Conservation (phyloP, 1,284 basidiomycete species). For the Fomitopsis schrenkii region DNA sequence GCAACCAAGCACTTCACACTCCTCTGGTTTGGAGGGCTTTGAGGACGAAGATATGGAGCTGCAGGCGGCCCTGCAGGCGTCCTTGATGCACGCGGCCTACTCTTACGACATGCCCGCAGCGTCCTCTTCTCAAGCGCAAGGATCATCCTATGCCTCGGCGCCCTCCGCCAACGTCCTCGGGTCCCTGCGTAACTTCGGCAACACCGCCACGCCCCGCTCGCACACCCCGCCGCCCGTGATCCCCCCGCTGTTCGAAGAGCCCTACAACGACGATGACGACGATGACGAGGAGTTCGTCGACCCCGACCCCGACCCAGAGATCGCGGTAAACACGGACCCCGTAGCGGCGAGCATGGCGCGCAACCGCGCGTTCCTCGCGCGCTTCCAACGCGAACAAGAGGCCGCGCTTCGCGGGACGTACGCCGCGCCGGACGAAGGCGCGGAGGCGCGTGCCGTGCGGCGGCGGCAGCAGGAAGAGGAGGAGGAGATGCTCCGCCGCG, state of each 20-base stretch:
- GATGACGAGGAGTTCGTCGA: constrained; percentile 2
- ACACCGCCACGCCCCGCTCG: constrained; percentile 1
- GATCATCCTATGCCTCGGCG: not conserved
- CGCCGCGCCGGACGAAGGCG: constrained; percentile 40
- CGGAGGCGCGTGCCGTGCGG: constrained; percentile 26
- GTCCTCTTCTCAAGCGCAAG: not conserved
- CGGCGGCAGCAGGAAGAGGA: constrained; percentile 42
- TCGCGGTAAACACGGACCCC: constrained; percentile 38
- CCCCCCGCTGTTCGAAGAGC: not conserved
- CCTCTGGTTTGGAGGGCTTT: constrained; percentile 35
- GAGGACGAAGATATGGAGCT: constrained; percentile 87
- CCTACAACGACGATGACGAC: not conserved
- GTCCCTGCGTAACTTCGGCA: not conserved
- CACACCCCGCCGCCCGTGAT: not conserved
- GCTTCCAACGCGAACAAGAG: constrained; percentile 67
- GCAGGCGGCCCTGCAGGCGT: constrained; percentile 82
- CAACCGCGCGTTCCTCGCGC: constrained; percentile 56
- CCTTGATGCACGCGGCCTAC: constrained; percentile 35
- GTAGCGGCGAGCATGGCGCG: constrained; percentile 66
- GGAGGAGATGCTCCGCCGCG: constrained; percentile 55
- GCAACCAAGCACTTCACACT: constrained; percentile 10
- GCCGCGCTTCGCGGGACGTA: constrained; percentile 50
- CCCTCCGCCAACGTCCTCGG: not conserved
- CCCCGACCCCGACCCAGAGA: not conserved
- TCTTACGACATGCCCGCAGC: not conserved